Evolutionary conservation across 192 early-diverging fungal genomes (phyloP), one percentile per base, ranked within the genome.

Genomic region (Entrophospora sp.): DNA sequence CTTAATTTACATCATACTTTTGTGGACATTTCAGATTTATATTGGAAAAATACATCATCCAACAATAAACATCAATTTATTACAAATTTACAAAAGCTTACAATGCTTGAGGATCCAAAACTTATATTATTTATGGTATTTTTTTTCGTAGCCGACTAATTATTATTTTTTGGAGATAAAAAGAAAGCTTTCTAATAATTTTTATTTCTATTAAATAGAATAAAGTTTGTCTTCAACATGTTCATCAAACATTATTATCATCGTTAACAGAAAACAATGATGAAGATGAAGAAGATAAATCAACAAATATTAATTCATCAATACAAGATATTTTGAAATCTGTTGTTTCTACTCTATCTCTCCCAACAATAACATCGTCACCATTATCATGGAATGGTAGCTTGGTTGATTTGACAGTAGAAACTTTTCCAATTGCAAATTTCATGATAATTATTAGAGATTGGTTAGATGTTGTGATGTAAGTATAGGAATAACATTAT

Each of bases 391-490:
- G 61, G 61, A 48, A 42, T 14, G 61, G 61, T 22, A 25, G 24
- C 10, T 35, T 63, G 37, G 12, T 63, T 48, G 61, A 63, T 18
- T 16, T 63, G 27, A 48, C 14, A 13, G 4, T 31, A 24, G 44
- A 48, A 12, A 63, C 45, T 34, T 63, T 63, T 35, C n/a, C 0
- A 12, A 32, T 63, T 6, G 43, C 61, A 22, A 63, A 63, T 49
- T 63, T 10, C 2, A 63, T 44, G 42, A 16, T 48, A 14, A 44
- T 48, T 28, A 40, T 61, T 44, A 18, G 31, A 31, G 61, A 63
- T 10, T 63, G 61, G 61, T 32, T 63, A 16, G 44, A 63, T 63
- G 27, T 63, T 46, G 31, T 63, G 22, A 18, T 25, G 61, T 63
- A 48, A 35, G 32, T 20, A n/a, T n/a, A n/a, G n/a, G n/a, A n/a